Evolutionary conservation across 2,329 filamentous ascomycete species (phyloP).

Genomic region (Diplodia seriata): DNA sequence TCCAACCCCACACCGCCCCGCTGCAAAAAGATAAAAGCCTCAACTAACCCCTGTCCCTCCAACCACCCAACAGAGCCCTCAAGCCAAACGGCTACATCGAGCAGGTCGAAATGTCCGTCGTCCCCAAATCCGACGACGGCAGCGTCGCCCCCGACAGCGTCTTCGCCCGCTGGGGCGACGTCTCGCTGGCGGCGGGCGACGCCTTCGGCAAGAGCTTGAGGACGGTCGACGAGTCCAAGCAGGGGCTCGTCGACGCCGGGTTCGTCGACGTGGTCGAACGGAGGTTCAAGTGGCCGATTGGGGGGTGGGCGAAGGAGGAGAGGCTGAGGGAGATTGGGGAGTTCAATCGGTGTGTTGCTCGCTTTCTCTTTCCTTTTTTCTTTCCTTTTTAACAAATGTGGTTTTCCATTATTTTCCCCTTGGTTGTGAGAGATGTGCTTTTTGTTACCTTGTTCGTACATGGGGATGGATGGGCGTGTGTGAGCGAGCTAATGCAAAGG

Average conservation of each 20-base stretch:
- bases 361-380: neutral
- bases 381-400: neutral
- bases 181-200: slow-evolving; percentile 40
- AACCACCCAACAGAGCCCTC: slow-evolving; percentile 50
- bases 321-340: slow-evolving; percentile 60
- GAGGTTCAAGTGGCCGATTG: slow-evolving; percentile 46
- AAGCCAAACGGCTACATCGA: slow-evolving; percentile 40
- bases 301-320: slow-evolving; percentile 43
- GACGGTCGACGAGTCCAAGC: slow-evolving; percentile 48
- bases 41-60: too few species aligned
- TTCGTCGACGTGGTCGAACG: slow-evolving; percentile 60
- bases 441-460: too few species aligned
- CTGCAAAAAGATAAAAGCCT: too few species aligned
- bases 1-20: too few species aligned
- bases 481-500: neutral
- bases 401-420: neutral
- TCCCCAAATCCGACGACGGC: slow-evolving; percentile 39
- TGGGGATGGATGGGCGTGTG: too few species aligned
- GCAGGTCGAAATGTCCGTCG: slow-evolving; percentile 41
- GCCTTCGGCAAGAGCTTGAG: slow-evolving; percentile 45
- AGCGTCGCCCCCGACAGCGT: slow-evolving; percentile 36
- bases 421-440: too few species aligned
- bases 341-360: slow-evolving; percentile 35
- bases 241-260: slow-evolving; percentile 57
- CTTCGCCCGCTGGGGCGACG: slow-evolving; percentile 40